Base-by-base conservation (phyloP, 768 basidiomycete species). In the Candolleomyces efflorescens region DNA sequence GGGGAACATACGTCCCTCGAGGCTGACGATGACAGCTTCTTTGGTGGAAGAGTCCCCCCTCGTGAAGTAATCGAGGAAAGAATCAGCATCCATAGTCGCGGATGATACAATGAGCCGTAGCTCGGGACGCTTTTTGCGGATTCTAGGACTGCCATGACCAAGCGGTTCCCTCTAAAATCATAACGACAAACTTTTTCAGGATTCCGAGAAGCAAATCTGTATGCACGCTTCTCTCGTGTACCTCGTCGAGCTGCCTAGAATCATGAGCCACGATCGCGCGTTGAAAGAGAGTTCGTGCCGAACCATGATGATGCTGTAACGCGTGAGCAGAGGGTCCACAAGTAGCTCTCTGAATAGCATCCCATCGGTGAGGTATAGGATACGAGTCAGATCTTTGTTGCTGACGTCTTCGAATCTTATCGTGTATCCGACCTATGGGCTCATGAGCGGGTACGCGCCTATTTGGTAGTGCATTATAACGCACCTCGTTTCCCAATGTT, bases 281-380 rank as follows among this genome's bases (percentile, higher is more conserved):
- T 39, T 17, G 36, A 57, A 23, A 17, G 3, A 58, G 69, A 49
- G 6, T 32, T 32, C 32, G 11, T 5, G 6, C 32, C 32, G 32
- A 62, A 89, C 94, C 94, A 99, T 98, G 60, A 98, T 89, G 10
- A 94, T 93, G 65, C 93, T 96, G 66, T 95, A 98, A 23, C 88
- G 86, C 68, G 89, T 92, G 53, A 99, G 79, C 26, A 98, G 71
- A 17, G 97, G 97, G 67, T 99, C 96, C 38, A 94, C 77, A 65
- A 98, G 81, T 22, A 89, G 88, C 73, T 98, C 95, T 59, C 95
- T 84, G 69, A 98, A 98, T 38, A 99, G 85, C 87, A 98, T 95
- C 46, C 97, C 97, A 69, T 99, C 97, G 32, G 97, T 99, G 84
- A 98, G 82, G 71, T 98, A 99, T 43, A 94, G 81, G 69, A 99